A percentile compares a stretch with the other conserved stretches of the same genome.
Conservation (phyloP, 176 grass and related monocot species). For the Eleusine coracana region DNA sequence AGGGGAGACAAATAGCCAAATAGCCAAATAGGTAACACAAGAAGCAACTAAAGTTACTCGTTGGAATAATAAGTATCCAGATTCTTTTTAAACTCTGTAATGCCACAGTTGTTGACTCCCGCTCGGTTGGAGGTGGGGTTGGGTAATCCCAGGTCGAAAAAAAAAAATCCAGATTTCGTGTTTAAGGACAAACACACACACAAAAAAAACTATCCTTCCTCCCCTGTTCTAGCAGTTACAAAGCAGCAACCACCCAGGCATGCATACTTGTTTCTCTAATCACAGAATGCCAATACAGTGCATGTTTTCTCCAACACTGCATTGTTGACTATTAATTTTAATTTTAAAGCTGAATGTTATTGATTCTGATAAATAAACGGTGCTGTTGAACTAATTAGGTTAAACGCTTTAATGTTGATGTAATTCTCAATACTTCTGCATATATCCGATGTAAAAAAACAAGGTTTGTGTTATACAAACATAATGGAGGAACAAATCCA, state of each 20-base stretch:
- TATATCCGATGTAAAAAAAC: not conserved
- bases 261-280: not conserved
- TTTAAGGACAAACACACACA: not conserved
- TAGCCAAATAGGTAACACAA: not conserved
- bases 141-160: no score
- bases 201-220: not conserved
- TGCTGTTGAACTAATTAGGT: not conserved
- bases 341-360: not conserved
- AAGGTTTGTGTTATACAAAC: not conserved
- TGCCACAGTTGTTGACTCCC: no score
- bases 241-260: not conserved
- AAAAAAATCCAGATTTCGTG: not conserved
- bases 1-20: no score
- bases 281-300: not conserved
- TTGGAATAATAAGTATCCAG: not conserved
- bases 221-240: not conserved
- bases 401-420: not conserved
- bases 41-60: slow-evolving; percentile 11
- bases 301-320: not conserved
- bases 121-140: no score
- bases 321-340: not conserved
- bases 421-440: not conserved
- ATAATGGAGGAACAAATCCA: not conserved
- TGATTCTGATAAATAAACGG: not conserved
- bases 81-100: no score